phyloP scores from a whole-genome alignment of 805 yeast species.

The Candida oleophila region DNA sequence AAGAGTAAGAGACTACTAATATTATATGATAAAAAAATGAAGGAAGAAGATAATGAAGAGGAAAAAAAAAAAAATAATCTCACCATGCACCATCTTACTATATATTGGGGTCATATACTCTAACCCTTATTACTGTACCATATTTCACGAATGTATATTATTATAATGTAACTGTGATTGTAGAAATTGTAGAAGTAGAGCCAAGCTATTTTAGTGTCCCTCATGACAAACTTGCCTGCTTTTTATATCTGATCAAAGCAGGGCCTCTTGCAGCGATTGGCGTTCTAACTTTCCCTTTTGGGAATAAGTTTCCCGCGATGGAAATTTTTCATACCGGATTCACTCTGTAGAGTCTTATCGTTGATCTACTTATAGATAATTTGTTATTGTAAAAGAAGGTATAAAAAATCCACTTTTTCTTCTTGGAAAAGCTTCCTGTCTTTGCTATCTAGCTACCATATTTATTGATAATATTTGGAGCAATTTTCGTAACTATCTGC shows the following conservation, averaged over 20 bases:
- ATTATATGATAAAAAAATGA: no score
- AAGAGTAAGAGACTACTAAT: slow-evolving; percentile 57
- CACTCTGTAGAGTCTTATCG: neutral
- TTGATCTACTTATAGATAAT: no score
- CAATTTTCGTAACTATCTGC: no score
- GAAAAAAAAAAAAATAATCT: slow-evolving; percentile 18
- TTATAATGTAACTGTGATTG: neutral
- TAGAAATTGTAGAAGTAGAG: slow-evolving; percentile 3
- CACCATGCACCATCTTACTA: neutral
- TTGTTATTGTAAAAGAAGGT: no score
- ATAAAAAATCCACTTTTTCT: no score
- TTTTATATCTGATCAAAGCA: no score
- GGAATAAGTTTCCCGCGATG: neutral
- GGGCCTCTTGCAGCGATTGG: no score
- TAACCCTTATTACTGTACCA: neutral
- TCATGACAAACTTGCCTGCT: neutral
- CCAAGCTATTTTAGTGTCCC: neutral
- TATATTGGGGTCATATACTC: neutral
- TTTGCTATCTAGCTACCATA: no score
- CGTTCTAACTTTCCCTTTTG: neutral
- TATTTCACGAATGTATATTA: neutral
- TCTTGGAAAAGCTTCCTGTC: no score
- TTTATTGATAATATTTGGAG: no score
- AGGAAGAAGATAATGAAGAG: no score
- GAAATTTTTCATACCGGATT: neutral